Evolutionary conservation across 2,329 filamentous ascomycete genomes (phyloP), one percentile per base, ranked within the genome.

Genomic region (Pseudogymnoascus sp.): DNA sequence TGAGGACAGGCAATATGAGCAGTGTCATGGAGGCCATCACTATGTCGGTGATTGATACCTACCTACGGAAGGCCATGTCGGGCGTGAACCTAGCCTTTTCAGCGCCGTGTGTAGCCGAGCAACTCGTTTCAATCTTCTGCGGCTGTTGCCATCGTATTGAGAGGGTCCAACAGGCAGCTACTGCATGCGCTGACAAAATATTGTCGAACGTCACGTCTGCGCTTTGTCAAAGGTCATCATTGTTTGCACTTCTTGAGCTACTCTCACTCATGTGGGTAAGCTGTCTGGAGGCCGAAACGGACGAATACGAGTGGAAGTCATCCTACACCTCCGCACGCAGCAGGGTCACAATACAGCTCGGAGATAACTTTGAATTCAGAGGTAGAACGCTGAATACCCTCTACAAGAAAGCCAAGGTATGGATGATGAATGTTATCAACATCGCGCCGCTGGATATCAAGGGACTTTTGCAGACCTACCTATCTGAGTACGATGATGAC

Each of bases 221-320:
- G 2, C 80, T 99, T 14, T 97, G 93, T 72, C 90, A 97, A 71
- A 89, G 90, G 68, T 87, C 88, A 5, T 96, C 96, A 1, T 80
- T 99, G 0, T 99, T 97, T 76, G 92, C 93, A 1, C 80, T 99
- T 14, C 80, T 99, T 8, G 96, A 99, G 74, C 83, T 99, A 3
- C 79, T 99, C 16, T 93, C 91, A 3, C 83, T 99, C 29, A 92
- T 99, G 88, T 99, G 93, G 93, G 86, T 86, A 59, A 93, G 92
- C 71, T 99, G 95, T 73, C 80, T 99, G 14, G 93, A 99, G 73
- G 89, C 89, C 11, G 95, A 99, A 74, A 93, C 93, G 0, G 93
- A 99, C 69, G 86, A 96, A 71, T 99, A 97, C 71, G 87, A 91
- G 62, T 96, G 92, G 77, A 87, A 87, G 66, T 90, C 92, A 3